A percentile compares a stretch with the other conserved stretches of the same genome.
phyloP scores from a whole-genome alignment of 192 early-diverging fungal species.

The Obelidium mucronatum region DNA sequence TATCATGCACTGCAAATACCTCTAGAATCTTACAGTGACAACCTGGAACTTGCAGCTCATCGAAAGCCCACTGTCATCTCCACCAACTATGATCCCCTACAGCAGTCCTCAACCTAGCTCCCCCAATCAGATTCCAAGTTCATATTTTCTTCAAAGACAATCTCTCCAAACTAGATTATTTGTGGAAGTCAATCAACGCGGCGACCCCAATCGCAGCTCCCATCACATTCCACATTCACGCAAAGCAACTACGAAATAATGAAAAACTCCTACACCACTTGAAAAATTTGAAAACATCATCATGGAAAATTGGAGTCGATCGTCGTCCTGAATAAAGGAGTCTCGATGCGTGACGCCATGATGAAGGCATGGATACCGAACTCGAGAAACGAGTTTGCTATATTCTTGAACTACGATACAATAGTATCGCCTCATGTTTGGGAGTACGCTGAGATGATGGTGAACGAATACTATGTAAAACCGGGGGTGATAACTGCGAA shows the following conservation, averaged over 20 bases:
- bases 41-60: too few species aligned
- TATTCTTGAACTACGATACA: constrained; percentile 39
- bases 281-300: background rate
- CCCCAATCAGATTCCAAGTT: background rate
- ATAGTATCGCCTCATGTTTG: constrained; percentile 36
- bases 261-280: background rate
- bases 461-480: background rate
- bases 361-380: constrained; percentile 36
- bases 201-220: background rate
- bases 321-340: background rate
- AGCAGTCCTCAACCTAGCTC: too few species aligned
- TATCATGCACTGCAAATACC: too few species aligned
- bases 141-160: constrained; percentile 21
- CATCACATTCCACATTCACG: constrained; percentile 20
- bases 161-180: background rate
- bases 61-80: too few species aligned
- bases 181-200: constrained; percentile 19
- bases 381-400: constrained; percentile 3
- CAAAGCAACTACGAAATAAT: background rate
- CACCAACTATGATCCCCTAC: too few species aligned
- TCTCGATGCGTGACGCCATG: background rate
- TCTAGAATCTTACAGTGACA: too few species aligned
- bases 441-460: constrained; percentile 31
- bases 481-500: too few species aligned
- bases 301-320: background rate